Evolutionary conservation across 768 basidiomycete species (phyloP).

Genomic region (Boletus bicolor): DNA sequence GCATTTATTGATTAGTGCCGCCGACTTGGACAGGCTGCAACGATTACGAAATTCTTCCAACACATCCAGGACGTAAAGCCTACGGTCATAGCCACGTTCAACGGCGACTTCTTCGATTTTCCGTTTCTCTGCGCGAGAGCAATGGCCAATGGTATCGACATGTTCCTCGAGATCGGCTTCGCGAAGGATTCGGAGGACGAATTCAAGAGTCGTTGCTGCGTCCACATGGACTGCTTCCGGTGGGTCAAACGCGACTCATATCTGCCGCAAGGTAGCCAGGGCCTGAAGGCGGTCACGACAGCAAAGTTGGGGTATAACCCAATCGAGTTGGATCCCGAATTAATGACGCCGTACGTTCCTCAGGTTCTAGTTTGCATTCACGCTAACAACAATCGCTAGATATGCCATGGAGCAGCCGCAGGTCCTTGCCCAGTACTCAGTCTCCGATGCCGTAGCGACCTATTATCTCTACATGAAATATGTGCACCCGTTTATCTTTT

Average conservation of each 20-base stretch:
- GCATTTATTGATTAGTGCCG: not conserved
- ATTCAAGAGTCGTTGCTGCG: constrained; percentile 88
- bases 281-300: constrained; percentile 95
- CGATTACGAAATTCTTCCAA: constrained; percentile 85
- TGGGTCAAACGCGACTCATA: constrained; percentile 99
- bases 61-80: constrained; percentile 93
- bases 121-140: constrained; percentile 90
- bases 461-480: constrained; percentile 99
- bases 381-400: constrained; percentile 37
- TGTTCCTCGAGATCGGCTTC: constrained; percentile 95
- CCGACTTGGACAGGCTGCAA: constrained; percentile 55
- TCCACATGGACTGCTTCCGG: constrained; percentile 99
- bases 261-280: constrained; percentile 96
- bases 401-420: constrained; percentile 98
- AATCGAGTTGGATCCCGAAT: constrained; percentile 94
- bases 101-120: constrained; percentile 99
- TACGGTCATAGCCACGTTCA: constrained; percentile 97
- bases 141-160: constrained; percentile 87
- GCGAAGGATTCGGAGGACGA: constrained; percentile 89
- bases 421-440: constrained; percentile 92
- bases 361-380: not conserved
- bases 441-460: constrained; percentile 99
- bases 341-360: constrained; percentile 92
- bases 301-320: constrained; percentile 96
- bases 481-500: constrained; percentile 99